Evolutionary conservation across 179 eudicot genomes (phyloP).

Genomic region (Nepenthes alata): DNA sequence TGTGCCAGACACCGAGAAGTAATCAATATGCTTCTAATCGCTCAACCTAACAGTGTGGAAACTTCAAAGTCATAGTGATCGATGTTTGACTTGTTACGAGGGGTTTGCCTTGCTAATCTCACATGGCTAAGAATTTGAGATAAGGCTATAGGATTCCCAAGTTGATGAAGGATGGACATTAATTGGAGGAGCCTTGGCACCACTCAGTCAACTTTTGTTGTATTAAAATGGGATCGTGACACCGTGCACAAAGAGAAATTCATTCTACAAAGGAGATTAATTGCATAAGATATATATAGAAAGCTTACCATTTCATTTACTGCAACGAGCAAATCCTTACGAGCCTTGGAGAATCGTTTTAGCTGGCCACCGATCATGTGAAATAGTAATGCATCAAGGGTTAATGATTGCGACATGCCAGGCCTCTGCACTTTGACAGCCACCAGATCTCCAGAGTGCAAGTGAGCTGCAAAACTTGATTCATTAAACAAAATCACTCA

Average conservation of each 20-base stretch:
- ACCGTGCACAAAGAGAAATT: not conserved
- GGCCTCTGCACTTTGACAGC: constrained; percentile 99
- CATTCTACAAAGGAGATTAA: not conserved
- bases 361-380: constrained; percentile 95
- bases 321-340: constrained; percentile 92
- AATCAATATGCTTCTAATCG: too few relatives aligned
- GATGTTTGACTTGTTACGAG: too few relatives aligned
- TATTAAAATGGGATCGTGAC: not conserved
- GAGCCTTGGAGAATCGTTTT: constrained; percentile 93
- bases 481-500: constrained; percentile 25
- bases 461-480: constrained; percentile 97
- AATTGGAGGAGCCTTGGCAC: too few relatives aligned
- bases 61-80: too few relatives aligned
- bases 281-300: not conserved
- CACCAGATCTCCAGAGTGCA: constrained; percentile 96
- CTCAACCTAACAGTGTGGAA: too few relatives aligned
- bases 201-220: too few relatives aligned
- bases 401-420: constrained; percentile 76
- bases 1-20: too few relatives aligned
- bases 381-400: constrained; percentile 91
- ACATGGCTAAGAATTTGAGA: too few relatives aligned
- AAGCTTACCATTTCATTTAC: constrained; percentile 93
- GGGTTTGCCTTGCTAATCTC: too few relatives aligned
- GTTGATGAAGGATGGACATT: too few relatives aligned
- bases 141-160: too few relatives aligned